A percentile compares a stretch with the other conserved stretches of the same genome.
Conservation (phyloP, 805 yeast species). For the Wilhelminamyces savonicus region DNA sequence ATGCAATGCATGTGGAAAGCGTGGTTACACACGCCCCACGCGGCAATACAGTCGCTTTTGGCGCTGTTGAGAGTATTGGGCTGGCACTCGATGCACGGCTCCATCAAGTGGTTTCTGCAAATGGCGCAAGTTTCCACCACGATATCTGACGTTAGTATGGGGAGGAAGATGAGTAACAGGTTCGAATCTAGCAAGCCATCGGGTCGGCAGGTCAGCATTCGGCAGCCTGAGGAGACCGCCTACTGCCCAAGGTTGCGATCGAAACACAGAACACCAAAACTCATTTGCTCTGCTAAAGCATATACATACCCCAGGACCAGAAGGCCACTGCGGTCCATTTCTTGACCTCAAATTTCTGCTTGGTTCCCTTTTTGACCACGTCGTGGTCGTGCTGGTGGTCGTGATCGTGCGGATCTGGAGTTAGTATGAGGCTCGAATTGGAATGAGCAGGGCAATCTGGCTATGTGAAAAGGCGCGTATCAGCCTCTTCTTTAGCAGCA, state of each 20-base stretch:
- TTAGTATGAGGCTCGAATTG: no score
- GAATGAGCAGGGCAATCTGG: no score
- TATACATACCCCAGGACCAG: constrained; percentile 88
- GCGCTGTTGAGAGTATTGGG: constrained; percentile 58
- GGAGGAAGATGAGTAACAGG: no score
- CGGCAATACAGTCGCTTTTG: constrained; percentile 80
- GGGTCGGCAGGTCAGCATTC: no score
- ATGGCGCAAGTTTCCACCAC: constrained; percentile 96
- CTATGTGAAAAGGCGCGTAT: no score
- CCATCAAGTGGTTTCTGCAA: constrained; percentile 97
- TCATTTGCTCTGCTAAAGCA: no score
- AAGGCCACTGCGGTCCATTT: constrained; percentile 99
- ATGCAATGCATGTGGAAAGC: constrained; percentile 99
- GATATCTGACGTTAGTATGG: constrained; percentile 46
- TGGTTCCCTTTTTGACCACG: constrained; percentile 18
- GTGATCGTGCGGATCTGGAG: constrained; percentile 8
- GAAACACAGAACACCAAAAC: no score
- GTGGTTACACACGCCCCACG: constrained; percentile 96
- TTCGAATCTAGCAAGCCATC: no score
- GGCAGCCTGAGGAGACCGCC: no score
- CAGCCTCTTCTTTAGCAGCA: constrained; percentile 6
- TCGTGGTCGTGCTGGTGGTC: constrained; percentile 16
- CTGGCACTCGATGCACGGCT: constrained; percentile 95
- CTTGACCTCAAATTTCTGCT: constrained; percentile 84
- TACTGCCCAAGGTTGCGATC: no score